A percentile compares a stretch with the other conserved stretches of the same genome.
phyloP scores from a whole-genome alignment of 768 basidiomycete genomes.

The Mycena albidolilacea region DNA sequence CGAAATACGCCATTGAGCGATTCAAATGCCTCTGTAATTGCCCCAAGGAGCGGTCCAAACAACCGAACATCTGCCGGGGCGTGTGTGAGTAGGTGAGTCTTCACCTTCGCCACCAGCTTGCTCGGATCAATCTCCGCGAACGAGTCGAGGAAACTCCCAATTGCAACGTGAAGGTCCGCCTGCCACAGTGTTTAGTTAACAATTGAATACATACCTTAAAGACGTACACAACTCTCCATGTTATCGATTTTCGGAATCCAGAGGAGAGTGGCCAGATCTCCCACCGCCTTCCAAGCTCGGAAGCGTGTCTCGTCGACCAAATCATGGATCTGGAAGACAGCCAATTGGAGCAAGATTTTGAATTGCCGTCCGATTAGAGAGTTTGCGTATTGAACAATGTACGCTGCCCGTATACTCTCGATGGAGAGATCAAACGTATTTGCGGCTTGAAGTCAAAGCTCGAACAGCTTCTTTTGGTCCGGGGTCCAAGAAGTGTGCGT shows the following conservation, averaged over 20 bases:
- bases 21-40: constrained; percentile 43
- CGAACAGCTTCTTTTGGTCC: constrained; percentile 42
- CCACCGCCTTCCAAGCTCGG: constrained; percentile 49
- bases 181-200: too few relatives aligned
- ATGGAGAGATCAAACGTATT: too few relatives aligned
- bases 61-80: too few relatives aligned
- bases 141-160: constrained; percentile 42
- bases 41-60: constrained; percentile 28
- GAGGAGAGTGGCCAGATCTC: constrained; percentile 53
- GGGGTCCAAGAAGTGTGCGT: constrained; percentile 50
- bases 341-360: too few relatives aligned
- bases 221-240: too few relatives aligned
- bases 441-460: constrained; percentile 22
- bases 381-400: too few relatives aligned
- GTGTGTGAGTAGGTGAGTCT: too few relatives aligned
- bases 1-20: constrained; percentile 49
- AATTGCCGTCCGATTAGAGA: too few relatives aligned
- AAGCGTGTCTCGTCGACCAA: constrained; percentile 46
- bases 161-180: constrained; percentile 38
- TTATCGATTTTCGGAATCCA: constrained; percentile 57
- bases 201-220: too few relatives aligned
- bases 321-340: too few relatives aligned
- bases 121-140: constrained; percentile 38
- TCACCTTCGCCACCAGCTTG: constrained; percentile 35
- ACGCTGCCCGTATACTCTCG: too few relatives aligned